phyloP scores from a whole-genome alignment of 495 filamentous ascomycete species.

The Aspergillus nanangensis region DNA sequence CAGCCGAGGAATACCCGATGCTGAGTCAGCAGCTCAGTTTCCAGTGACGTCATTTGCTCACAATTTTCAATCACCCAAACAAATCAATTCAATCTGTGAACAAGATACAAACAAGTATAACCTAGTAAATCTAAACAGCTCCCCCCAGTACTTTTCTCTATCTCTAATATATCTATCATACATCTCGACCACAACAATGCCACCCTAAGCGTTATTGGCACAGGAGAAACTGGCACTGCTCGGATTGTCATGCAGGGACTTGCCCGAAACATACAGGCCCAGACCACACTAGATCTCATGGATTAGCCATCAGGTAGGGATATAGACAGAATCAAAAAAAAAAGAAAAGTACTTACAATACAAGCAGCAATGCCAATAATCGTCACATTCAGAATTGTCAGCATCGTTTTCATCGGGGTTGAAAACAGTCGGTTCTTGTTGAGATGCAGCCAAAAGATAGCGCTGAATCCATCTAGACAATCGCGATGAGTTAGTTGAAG shows the following conservation, averaged over 20 bases:
- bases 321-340: not conserved
- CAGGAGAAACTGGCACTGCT: slow-evolving; percentile 29
- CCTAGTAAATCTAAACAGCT: too few relatives aligned
- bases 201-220: slow-evolving; percentile 19
- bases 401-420: slow-evolving; percentile 36
- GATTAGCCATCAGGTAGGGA: slow-evolving; percentile 3
- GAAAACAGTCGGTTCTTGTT: slow-evolving; percentile 46
- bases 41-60: too few relatives aligned
- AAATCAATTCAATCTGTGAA: too few relatives aligned
- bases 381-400: slow-evolving; percentile 42
- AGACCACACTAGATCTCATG: slow-evolving; percentile 26
- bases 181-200: too few relatives aligned
- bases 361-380: slow-evolving; percentile 47
- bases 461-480: slow-evolving; percentile 25
- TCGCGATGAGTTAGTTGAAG: slow-evolving; percentile 2
- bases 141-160: too few relatives aligned
- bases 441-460: slow-evolving; percentile 42
- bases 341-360: slow-evolving; percentile 20
- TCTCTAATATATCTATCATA: too few relatives aligned
- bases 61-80: too few relatives aligned
- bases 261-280: slow-evolving; percentile 34
- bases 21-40: too few relatives aligned
- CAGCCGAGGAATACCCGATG: too few relatives aligned
- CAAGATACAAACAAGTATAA: too few relatives aligned
- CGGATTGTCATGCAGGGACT: slow-evolving; percentile 29